Base-by-base conservation (phyloP, 352 stramenopile genomes). In the Pythium dissimile region DNA sequence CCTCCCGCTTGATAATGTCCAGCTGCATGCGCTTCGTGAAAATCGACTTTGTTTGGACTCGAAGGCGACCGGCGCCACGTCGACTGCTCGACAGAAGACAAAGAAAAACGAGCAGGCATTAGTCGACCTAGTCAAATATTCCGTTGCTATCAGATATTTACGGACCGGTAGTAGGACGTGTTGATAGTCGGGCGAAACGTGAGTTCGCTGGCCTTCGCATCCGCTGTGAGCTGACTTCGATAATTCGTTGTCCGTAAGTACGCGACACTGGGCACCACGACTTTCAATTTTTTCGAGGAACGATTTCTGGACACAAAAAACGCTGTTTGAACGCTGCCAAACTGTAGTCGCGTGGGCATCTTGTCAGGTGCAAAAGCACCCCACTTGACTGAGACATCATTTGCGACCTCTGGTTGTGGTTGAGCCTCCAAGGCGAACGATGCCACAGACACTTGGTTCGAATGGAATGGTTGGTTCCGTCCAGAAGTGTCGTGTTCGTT, bases 161-260 rank as follows among this genome's bases (percentile, higher is more conserved):
- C 37, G 10, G 20, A 55, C 54, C 49, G 55, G 52, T 27, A 52
- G 30, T 67, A 78, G 7, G 50, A 16, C 2, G 20, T 62, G 67
- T 87, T 87, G 57, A 87, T 84, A 51, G 68, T 83, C 11, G 77
- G 74, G 8, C 66, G 67, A 35, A 84, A 87, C 4, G 74, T 80
- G 11, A 80, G 61, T 23, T 84, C 72, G 62, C 56, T 71, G 51
- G 26, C 49, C 24, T 21, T 51, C 49, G 44, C 47, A 58, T 38
- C 61, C 23, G n/a, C 53, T 61, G 2, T 49, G 5, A 11, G 64
- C 35, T 18, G 54, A 16, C 10, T 7, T 2, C 43, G 47, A n/a
- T 21, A 38, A 15, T 39, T 57, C 44, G 55, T 66, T 6, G 41
- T 59, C 0, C 44, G 48, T 10, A 54, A 21, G 44, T 44, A 67